phyloP scores from a whole-genome alignment of 1,284 basidiomycete species.

The Puccinia triticina region DNA sequence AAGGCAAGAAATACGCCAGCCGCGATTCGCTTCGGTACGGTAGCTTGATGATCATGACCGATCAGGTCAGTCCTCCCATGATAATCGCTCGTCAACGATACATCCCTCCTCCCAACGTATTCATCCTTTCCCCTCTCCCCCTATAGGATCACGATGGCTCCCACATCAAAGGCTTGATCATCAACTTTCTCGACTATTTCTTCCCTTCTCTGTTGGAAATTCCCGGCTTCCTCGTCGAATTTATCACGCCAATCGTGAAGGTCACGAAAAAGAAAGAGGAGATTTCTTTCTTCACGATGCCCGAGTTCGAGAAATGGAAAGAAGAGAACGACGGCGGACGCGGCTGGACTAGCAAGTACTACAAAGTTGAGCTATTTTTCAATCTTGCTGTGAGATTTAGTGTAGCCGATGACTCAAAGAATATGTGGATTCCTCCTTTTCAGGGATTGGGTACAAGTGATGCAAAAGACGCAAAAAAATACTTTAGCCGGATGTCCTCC shows the following conservation, averaged over 20 bases:
- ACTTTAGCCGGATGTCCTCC: constrained; percentile 88
- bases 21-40: constrained; percentile 83
- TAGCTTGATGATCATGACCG: constrained; percentile 98
- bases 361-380: constrained; percentile 70
- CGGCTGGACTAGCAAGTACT: constrained; percentile 92
- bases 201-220: constrained; percentile 92
- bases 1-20: constrained; percentile 82
- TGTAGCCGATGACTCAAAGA: background rate
- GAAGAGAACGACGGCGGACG: constrained; percentile 76
- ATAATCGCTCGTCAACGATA: background rate
- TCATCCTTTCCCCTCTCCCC: background rate
- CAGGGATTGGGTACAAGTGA: constrained; percentile 95
- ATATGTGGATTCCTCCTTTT: too few species aligned
- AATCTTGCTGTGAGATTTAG: constrained; percentile 11
- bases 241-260: constrained; percentile 97
- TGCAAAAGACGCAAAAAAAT: constrained; percentile 84
- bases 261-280: constrained; percentile 79
- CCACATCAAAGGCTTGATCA: constrained; percentile 97
- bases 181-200: constrained; percentile 97
- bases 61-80: constrained; percentile 71
- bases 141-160: constrained; percentile 96
- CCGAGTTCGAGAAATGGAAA: constrained; percentile 93
- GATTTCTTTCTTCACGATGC: constrained; percentile 93
- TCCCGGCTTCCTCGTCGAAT: constrained; percentile 93
- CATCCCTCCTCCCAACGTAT: constrained; percentile 1